A percentile compares a stretch with the other conserved stretches of the same genome.
These are phyloP conservation scores for Selenicereus undatus DNA, from an alignment of 148 eudicot genomes.

Conservation along the genomic window DNA sequence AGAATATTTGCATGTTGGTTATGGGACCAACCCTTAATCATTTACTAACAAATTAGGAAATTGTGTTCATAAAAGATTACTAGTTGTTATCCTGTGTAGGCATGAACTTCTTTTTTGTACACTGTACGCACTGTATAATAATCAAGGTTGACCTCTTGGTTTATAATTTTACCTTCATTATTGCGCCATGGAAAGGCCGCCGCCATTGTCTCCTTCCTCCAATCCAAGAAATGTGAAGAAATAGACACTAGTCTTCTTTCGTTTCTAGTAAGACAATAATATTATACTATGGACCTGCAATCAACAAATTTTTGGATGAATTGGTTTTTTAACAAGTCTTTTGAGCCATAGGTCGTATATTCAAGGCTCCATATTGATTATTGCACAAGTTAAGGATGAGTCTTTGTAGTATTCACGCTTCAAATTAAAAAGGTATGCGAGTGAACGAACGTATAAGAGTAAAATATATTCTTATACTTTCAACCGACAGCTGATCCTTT, in stretches of 20 bases:
- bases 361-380: not conserved
- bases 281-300: too few relatives aligned
- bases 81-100: not conserved
- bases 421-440: too few relatives aligned
- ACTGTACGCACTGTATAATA: not conserved
- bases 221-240: too few relatives aligned
- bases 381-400: not conserved
- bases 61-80: conserved; percentile 11
- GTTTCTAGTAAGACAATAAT: too few relatives aligned
- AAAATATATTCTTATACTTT: too few relatives aligned
- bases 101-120: not conserved
- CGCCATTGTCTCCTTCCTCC: not conserved
- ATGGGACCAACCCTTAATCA: conserved; percentile 5
- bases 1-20: not conserved
- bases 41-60: conserved; percentile 11
- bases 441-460: too few relatives aligned
- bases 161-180: not conserved
- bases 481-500: too few relatives aligned
- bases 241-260: too few relatives aligned
- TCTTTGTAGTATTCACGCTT: too few relatives aligned
- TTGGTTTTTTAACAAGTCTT: not conserved
- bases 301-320: too few relatives aligned
- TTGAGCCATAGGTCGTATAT: not conserved
- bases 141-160: not conserved
- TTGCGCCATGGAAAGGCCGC: not conserved